phyloP scores from a whole-genome alignment of 169 alveolate genomes.

The Eimeria mitis region DNA sequence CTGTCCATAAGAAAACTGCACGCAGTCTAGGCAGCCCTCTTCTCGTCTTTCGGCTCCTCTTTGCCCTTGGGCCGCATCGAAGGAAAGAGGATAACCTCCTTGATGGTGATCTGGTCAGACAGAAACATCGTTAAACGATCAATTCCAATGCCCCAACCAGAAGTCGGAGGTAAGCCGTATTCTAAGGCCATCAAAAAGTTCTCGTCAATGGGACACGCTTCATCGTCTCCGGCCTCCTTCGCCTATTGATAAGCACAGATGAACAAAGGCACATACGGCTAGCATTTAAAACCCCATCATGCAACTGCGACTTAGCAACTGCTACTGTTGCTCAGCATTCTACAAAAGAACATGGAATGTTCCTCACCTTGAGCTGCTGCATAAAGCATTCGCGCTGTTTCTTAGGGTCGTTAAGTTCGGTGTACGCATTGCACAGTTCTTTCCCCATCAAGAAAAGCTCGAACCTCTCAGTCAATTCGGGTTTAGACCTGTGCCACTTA shows the following conservation, averaged over 20 bases:
- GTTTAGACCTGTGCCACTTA: slow-evolving; percentile 96
- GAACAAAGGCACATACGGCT: neutral
- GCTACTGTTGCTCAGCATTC: neutral
- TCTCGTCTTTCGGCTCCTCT: slow-evolving; percentile 22
- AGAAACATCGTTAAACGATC: slow-evolving; percentile 98
- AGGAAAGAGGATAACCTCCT: slow-evolving; percentile 99
- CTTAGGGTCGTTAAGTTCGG: slow-evolving; percentile 99
- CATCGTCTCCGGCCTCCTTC: slow-evolving; percentile 87
- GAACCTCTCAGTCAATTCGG: slow-evolving; percentile 97
- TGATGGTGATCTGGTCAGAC: slow-evolving; percentile 96
- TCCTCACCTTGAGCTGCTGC: slow-evolving; percentile 93
- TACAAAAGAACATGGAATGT: neutral
- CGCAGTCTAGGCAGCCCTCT: slow-evolving; percentile 11
- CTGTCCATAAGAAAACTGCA: neutral
- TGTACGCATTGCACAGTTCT: slow-evolving; percentile 99
- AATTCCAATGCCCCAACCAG: slow-evolving; percentile 99
- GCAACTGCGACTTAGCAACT: neutral
- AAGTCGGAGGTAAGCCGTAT: slow-evolving; percentile 99
- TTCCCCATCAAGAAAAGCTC: slow-evolving; percentile 98
- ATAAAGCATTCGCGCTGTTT: slow-evolving; percentile 96
- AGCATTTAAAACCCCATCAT: neutral
- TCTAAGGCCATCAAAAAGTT: slow-evolving; percentile 96
- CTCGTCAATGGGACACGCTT: slow-evolving; percentile 86
- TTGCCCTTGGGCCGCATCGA: slow-evolving; percentile 93
- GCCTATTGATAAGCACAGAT: slow-evolving; percentile 64